These are phyloP conservation scores for Calonectria fujianensis DNA, from an alignment of 2,329 filamentous ascomycete genomes.

Conservation along the genomic window DNA sequence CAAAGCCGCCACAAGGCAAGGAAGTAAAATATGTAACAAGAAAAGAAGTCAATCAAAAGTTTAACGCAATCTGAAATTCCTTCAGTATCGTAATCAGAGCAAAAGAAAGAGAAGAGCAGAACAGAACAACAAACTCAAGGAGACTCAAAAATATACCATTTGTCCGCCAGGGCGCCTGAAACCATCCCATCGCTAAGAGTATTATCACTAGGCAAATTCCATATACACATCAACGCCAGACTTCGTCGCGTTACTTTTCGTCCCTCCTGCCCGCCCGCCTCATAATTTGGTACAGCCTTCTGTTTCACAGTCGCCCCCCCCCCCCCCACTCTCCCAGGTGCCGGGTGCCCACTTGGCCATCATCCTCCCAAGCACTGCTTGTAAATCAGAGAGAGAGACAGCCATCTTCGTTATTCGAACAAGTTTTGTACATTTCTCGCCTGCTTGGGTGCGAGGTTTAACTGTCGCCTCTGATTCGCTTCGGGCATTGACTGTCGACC, in stretches of 20 bases:
- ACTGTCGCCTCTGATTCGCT: constrained; percentile 5
- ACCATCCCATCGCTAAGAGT: constrained; percentile 19
- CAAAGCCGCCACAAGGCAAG: neutral
- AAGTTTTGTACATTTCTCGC: neutral
- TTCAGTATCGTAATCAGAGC: neutral
- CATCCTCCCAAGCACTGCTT: neutral
- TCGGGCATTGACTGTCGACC: neutral
- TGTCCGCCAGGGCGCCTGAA: neutral
- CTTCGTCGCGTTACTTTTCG: constrained; percentile 15
- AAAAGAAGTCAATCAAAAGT: neutral
- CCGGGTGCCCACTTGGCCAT: neutral
- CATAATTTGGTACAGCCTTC: constrained; percentile 4
- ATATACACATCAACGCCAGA: constrained; percentile 8
- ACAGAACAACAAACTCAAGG: neutral
- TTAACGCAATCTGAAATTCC: neutral
- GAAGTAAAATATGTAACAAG: neutral
- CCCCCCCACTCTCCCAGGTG: neutral
- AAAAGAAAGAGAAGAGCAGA: neutral
- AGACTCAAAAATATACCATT: constrained; percentile 7
- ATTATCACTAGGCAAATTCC: constrained; percentile 12
- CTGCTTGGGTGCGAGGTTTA: neutral
- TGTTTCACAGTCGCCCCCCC: neutral
- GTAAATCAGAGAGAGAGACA: neutral
- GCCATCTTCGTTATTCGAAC: neutral
- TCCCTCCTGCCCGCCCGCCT: neutral